Evolutionary conservation across 768 basidiomycete species (phyloP).

Genomic region (Lactarius sanguifluus): DNA sequence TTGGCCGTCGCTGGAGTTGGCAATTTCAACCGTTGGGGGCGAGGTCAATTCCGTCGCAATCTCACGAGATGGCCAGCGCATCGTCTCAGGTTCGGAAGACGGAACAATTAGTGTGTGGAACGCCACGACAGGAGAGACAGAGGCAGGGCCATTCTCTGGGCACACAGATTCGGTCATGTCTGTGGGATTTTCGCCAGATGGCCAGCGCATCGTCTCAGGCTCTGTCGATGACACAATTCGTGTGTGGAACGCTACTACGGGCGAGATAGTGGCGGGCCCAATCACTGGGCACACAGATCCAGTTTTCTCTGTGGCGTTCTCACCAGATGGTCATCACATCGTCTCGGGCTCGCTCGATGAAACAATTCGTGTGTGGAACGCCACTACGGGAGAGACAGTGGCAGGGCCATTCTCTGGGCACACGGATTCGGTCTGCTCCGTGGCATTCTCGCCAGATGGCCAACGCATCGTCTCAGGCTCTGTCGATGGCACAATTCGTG

Average conservation of each 20-base stretch:
- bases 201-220: not conserved
- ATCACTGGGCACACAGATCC: not conserved
- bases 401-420: not conserved
- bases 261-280: not conserved
- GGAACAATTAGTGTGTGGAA: slow-evolving; percentile 10
- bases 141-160: not conserved
- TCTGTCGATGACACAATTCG: not conserved
- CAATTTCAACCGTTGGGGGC: not conserved
- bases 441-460: slow-evolving; percentile 13
- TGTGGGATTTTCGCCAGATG: not conserved
- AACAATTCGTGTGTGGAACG: not conserved
- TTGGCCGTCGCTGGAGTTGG: not conserved
- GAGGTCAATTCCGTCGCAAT: not conserved
- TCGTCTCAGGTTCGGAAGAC: slow-evolving; percentile 2
- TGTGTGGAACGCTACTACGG: not conserved
- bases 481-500: too few relatives aligned
- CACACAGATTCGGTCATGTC: too few relatives aligned
- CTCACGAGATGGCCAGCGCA: slow-evolving; percentile 21
- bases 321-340: not conserved
- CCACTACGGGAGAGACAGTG: not conserved
- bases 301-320: not conserved
- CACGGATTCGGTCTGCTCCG: not conserved
- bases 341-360: not conserved
- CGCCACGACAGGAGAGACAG: not conserved
- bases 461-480: slow-evolving; percentile 36